A percentile compares a stretch with the other conserved stretches of the same genome.
Conservation (phyloP, 2,329 filamentous ascomycete species). For the Phoma herbarum region DNA sequence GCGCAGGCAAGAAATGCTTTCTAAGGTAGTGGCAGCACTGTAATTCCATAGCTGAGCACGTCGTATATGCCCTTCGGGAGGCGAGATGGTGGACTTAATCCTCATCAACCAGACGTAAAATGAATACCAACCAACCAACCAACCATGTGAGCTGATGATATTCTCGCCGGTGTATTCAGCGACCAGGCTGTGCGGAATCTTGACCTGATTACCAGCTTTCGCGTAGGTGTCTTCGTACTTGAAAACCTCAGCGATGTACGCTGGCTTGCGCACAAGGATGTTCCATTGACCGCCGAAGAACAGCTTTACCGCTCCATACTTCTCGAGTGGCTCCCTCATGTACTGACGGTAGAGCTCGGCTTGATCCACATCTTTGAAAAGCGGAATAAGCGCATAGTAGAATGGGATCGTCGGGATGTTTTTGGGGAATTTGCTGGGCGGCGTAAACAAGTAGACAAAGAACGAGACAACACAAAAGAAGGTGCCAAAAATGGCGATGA, state of each 20-base stretch:
- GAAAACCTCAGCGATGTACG: slow-evolving; percentile 54
- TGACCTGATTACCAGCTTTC: slow-evolving; percentile 45
- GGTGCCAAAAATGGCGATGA: slow-evolving; percentile 29
- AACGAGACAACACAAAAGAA: slow-evolving; percentile 33
- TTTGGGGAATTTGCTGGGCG: slow-evolving; percentile 39
- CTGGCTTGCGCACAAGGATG: slow-evolving; percentile 57
- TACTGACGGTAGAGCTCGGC: slow-evolving; percentile 53
- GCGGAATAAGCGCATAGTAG: slow-evolving; percentile 55
- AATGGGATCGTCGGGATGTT: slow-evolving; percentile 57
- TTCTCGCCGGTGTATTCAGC: slow-evolving; percentile 47
- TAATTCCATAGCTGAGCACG: no score
- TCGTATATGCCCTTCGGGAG: no score
- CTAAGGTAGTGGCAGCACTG: no score
- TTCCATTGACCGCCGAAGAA: slow-evolving; percentile 62
- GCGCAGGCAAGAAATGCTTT: no score
- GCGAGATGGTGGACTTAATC: no score
- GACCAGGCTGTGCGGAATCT: slow-evolving; percentile 44
- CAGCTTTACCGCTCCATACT: slow-evolving; percentile 58
- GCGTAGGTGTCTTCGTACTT: slow-evolving; percentile 44
- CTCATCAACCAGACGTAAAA: no score
- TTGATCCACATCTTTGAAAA: slow-evolving; percentile 57
- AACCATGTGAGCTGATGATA: slow-evolving; percentile 46
- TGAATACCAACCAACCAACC: no score
- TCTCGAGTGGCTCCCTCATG: slow-evolving; percentile 51
- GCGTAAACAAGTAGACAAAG: slow-evolving; percentile 38